phyloP scores from a whole-genome alignment of 169 alveolate species.

The Cryptosporidium xiaoi region DNA sequence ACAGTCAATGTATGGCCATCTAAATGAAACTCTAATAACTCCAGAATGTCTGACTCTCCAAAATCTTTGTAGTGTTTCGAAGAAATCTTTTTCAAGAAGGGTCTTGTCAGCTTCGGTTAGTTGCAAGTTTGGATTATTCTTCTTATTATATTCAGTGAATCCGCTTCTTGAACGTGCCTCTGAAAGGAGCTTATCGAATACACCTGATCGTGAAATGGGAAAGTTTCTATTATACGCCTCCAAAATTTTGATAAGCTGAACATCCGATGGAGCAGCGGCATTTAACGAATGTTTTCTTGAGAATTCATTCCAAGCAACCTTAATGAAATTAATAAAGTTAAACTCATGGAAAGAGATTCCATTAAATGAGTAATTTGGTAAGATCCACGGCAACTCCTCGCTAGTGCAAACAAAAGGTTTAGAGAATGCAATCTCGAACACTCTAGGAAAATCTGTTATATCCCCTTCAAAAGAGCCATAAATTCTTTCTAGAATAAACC shows the following conservation, averaged over 20 bases:
- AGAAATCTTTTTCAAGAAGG: not conserved
- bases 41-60: constrained; percentile 30
- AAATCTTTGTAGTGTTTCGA: not conserved
- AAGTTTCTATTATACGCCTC: not conserved
- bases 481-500: constrained; percentile 1
- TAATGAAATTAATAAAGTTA: constrained; percentile 20
- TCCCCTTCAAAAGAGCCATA: constrained; percentile 7
- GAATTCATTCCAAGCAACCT: constrained; percentile 1
- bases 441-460: too few relatives aligned
- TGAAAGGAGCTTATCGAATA: not conserved
- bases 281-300: not conserved
- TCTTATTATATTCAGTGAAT: not conserved
- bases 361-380: not conserved
- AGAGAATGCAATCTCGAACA: constrained; percentile 2
- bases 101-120: not conserved
- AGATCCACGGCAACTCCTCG: constrained; percentile 23
- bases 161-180: not conserved
- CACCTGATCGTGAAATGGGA: not conserved
- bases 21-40: not conserved
- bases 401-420: constrained; percentile 35
- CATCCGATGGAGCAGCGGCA: not conserved
- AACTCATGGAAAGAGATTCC: constrained; percentile 21
- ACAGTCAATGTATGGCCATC: constrained; percentile 32
- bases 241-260: not conserved
- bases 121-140: not conserved